These are phyloP conservation scores for Spathaspora girioi DNA, from an alignment of 805 yeast species.

Conservation along the genomic window DNA sequence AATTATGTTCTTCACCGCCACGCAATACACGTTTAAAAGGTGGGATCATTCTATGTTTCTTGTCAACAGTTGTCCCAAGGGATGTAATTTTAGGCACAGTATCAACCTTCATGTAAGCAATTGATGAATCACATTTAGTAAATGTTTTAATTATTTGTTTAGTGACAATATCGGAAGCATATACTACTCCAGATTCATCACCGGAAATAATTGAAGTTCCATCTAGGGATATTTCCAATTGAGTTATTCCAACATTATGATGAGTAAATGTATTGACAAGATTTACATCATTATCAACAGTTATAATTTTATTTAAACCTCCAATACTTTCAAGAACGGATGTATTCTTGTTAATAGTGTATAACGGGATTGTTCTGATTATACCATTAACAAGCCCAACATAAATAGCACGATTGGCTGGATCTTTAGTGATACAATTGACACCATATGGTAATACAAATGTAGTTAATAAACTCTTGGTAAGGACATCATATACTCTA, in stretches of 20 bases:
- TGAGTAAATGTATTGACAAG: constrained; percentile 50
- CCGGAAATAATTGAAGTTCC: constrained; percentile 74
- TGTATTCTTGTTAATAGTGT: constrained; percentile 28
- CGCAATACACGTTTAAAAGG: constrained; percentile 58
- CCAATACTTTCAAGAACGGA: constrained; percentile 57
- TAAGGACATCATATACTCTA: constrained; percentile 60
- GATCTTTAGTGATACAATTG: constrained; percentile 61
- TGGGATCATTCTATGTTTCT: constrained; percentile 51
- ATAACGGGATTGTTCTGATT: constrained; percentile 55
- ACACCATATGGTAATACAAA: constrained; percentile 64
- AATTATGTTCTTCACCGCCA: constrained; percentile 42
- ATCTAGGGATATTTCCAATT: constrained; percentile 63
- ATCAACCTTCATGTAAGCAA: constrained; percentile 25
- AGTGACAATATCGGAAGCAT: constrained; percentile 64
- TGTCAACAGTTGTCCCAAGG: constrained; percentile 18
- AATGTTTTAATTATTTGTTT: constrained; percentile 64
- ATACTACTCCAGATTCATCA: constrained; percentile 65
- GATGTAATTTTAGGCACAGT: constrained; percentile 14
- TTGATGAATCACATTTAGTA: constrained; percentile 34
- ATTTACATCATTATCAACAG: constrained; percentile 49
- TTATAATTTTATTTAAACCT: constrained; percentile 50
- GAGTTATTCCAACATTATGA: constrained; percentile 45
- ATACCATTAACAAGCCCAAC: constrained; percentile 65
- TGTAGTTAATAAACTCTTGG: constrained; percentile 53
- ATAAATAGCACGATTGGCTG: constrained; percentile 73